Evolutionary conservation across 257 asterid genomes (phyloP).

Genomic region (Mitragyna speciosa): DNA sequence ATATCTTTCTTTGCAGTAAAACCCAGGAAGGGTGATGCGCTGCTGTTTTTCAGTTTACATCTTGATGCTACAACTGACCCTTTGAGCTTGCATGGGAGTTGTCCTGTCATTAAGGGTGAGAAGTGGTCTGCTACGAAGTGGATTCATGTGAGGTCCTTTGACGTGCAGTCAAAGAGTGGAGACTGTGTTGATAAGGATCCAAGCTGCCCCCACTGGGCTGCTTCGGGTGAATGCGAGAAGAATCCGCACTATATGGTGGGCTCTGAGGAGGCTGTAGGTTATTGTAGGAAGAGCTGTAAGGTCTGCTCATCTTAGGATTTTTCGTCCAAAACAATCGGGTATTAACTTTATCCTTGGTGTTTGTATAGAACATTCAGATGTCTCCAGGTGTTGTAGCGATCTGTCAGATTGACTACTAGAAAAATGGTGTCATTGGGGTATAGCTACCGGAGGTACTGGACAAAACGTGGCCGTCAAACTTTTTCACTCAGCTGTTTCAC

Average conservation of each 20-base stretch:
- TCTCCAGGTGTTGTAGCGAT: background rate
- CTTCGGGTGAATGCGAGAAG: constrained; percentile 63
- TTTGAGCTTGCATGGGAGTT: constrained; percentile 84
- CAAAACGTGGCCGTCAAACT: background rate
- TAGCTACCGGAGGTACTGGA: background rate
- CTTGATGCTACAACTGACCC: constrained; percentile 70
- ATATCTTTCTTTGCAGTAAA: constrained; percentile 48
- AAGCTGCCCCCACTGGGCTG: constrained; percentile 59
- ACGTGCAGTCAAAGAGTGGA: constrained; percentile 16
- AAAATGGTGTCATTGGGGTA: background rate
- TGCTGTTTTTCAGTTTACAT: constrained; percentile 86
- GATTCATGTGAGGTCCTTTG: constrained; percentile 76
- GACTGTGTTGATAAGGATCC: constrained; percentile 51
- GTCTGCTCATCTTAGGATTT: constrained; percentile 38
- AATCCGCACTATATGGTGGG: constrained; percentile 68
- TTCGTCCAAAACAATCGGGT: background rate
- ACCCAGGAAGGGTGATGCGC: constrained; percentile 74
- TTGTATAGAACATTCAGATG: constrained; percentile 12
- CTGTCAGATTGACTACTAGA: background rate
- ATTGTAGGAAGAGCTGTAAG: constrained; percentile 73
- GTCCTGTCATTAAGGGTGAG: constrained; percentile 88
- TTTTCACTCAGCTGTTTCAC: background rate
- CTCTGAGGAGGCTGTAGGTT: constrained; percentile 29
- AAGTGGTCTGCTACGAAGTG: constrained; percentile 95
- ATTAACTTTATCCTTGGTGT: background rate